phyloP scores from a whole-genome alignment of 108 stramenopile species.

The Fragilaria radians region DNA sequence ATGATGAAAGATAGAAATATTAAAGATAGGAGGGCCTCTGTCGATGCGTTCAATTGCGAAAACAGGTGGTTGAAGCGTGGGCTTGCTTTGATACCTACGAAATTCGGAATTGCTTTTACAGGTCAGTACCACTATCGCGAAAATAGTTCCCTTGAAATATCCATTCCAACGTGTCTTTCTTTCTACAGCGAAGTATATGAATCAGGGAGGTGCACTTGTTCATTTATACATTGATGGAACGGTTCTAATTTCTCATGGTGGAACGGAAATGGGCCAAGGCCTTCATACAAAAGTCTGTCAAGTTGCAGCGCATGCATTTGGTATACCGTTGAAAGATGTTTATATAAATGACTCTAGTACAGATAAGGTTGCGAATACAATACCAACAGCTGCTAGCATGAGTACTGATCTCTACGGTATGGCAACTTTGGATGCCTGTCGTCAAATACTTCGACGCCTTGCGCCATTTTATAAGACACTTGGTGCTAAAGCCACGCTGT shows the following conservation, averaged over 20 bases:
- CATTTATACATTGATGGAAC: constrained; percentile 92
- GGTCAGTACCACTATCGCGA: constrained; percentile 28
- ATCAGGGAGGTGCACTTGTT: constrained; percentile 91
- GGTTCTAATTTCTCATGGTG: constrained; percentile 89
- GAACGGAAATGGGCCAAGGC: constrained; percentile 97
- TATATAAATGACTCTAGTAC: constrained; percentile 90
- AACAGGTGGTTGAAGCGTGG: constrained; percentile 87
- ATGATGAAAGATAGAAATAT: constrained; percentile 53
- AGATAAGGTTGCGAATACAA: constrained; percentile 86
- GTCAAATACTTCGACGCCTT: constrained; percentile 78
- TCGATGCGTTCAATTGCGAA: constrained; percentile 74
- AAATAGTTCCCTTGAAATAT: no score
- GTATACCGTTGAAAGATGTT: constrained; percentile 75
- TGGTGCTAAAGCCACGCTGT: constrained; percentile 50
- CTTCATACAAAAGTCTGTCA: constrained; percentile 93
- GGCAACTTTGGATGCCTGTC: constrained; percentile 92
- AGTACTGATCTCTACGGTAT: constrained; percentile 93
- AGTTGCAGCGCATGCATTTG: constrained; percentile 90
- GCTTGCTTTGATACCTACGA: constrained; percentile 79
- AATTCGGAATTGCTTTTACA: constrained; percentile 90
- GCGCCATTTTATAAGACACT: constrained; percentile 73
- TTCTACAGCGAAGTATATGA: constrained; percentile 81
- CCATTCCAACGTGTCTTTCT: constrained; percentile 38
- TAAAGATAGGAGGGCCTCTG: constrained; percentile 38
- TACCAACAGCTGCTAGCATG: constrained; percentile 90